These are phyloP conservation scores for Actinidia arguta DNA, from an alignment of 179 eudicot genomes.

Conservation along the genomic window DNA sequence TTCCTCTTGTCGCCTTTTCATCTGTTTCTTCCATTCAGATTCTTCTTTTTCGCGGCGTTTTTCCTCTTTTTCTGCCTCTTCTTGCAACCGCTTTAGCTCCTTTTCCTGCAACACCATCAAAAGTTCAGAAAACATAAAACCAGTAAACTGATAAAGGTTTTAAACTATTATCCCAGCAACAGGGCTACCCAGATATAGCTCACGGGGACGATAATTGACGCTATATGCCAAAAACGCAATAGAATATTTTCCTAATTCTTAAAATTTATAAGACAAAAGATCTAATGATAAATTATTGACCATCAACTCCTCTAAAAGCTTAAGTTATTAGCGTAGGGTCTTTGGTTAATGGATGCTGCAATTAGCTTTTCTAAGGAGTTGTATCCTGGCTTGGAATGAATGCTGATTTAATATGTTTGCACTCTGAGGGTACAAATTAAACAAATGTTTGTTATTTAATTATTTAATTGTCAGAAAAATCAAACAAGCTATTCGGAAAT, in stretches of 20 bases:
- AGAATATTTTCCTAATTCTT: background rate
- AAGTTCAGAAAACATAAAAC: background rate
- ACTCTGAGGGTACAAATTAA: background rate
- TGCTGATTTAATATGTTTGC: background rate
- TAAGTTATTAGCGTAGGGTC: no score
- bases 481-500: no score
- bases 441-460: background rate
- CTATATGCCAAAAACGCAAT: background rate
- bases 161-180: background rate
- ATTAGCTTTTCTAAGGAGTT: no score
- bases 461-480: no score
- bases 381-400: no score
- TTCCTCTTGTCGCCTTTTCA: slow-evolving; percentile 85
- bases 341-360: no score
- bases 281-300: background rate
- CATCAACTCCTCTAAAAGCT: background rate
- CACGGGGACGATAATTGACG: background rate
- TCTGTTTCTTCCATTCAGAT: slow-evolving; percentile 62
- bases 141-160: slow-evolving; percentile 4
- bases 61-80: slow-evolving; percentile 85
- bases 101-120: slow-evolving; percentile 64
- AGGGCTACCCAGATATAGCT: background rate
- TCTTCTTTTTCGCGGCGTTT: slow-evolving; percentile 83
- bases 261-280: background rate
- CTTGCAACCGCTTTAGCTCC: slow-evolving; percentile 76